Evolutionary conservation across 192 early-diverging fungal genomes (phyloP).

Genomic region (Linderina pennispora): DNA sequence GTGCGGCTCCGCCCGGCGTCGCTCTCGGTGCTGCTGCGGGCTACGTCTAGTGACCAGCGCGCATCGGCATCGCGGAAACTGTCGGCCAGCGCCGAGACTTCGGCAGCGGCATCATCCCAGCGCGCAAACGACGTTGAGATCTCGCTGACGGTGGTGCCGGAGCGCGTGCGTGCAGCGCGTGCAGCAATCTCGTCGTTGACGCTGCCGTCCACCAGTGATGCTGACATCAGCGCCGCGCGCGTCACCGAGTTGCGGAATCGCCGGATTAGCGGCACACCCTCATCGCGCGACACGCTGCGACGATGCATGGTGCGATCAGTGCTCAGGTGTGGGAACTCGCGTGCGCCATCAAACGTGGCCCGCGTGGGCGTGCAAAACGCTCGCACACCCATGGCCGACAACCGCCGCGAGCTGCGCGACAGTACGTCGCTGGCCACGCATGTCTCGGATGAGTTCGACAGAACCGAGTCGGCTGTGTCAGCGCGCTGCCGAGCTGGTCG

Average conservation of each 20-base stretch:
- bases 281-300: not conserved
- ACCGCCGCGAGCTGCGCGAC: conserved; percentile 9
- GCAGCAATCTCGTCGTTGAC: conserved; percentile 24
- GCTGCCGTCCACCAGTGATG: conserved; percentile 24
- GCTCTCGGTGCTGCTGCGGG: too few species aligned
- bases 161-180: not conserved
- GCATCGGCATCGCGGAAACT: too few species aligned
- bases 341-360: not conserved
- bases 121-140: conserved; percentile 1
- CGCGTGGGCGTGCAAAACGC: conserved; percentile 6
- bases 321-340: conserved; percentile 16
- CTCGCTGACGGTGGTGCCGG: conserved; percentile 11
- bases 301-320: conserved; percentile 2
- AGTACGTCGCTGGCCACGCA: conserved; percentile 27
- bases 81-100: too few species aligned
- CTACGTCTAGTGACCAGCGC: too few species aligned
- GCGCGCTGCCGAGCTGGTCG: conserved; percentile 12
- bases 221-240: conserved; percentile 14
- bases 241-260: conserved; percentile 13
- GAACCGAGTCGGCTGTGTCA: conserved; percentile 22
- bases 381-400: not conserved
- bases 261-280: conserved; percentile 6
- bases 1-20: too few species aligned
- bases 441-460: conserved; percentile 41
- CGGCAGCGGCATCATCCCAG: too few species aligned